phyloP scores from a whole-genome alignment of 2,329 filamentous ascomycete genomes.

The Cercospora nicotianae region DNA sequence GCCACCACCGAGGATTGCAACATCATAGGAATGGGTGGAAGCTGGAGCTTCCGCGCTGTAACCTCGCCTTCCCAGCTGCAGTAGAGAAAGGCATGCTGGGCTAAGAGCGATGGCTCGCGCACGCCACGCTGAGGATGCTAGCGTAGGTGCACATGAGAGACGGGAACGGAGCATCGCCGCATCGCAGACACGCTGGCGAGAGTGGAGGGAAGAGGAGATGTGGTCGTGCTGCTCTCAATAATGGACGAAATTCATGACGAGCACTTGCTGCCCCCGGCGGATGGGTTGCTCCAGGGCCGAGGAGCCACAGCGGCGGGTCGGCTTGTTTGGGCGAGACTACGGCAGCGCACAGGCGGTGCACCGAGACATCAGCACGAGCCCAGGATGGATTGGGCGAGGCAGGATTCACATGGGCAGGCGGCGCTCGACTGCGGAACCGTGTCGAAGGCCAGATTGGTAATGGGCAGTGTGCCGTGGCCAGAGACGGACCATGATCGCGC shows the following conservation, averaged over 20 bases:
- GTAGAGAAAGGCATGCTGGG: neutral
- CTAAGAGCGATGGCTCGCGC: slow-evolving; percentile 1
- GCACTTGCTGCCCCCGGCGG: neutral
- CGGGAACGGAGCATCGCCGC: slow-evolving; percentile 34
- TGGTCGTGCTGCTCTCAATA: neutral
- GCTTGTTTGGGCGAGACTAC: neutral
- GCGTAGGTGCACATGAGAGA: slow-evolving; percentile 15
- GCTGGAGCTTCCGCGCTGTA: slow-evolving; percentile 21
- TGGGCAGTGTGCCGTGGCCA: neutral
- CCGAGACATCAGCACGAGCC: neutral
- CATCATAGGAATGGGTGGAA: slow-evolving; percentile 35
- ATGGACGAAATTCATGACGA: slow-evolving; percentile 3
- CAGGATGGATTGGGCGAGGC: neutral
- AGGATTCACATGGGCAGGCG: neutral
- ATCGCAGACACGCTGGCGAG: slow-evolving; percentile 18
- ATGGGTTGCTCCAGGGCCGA: neutral
- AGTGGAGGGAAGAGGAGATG: neutral
- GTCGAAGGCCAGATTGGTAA: neutral
- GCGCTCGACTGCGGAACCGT: neutral
- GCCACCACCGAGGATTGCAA: slow-evolving; percentile 76
- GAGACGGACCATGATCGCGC: neutral
- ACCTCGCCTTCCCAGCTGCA: neutral
- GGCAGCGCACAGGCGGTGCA: neutral
- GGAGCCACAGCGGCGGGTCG: neutral
- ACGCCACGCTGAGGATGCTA: slow-evolving; percentile 9